Base-by-base conservation (phyloP, 2,329 filamentous ascomycete genomes). In the Tolypocladium album region DNA sequence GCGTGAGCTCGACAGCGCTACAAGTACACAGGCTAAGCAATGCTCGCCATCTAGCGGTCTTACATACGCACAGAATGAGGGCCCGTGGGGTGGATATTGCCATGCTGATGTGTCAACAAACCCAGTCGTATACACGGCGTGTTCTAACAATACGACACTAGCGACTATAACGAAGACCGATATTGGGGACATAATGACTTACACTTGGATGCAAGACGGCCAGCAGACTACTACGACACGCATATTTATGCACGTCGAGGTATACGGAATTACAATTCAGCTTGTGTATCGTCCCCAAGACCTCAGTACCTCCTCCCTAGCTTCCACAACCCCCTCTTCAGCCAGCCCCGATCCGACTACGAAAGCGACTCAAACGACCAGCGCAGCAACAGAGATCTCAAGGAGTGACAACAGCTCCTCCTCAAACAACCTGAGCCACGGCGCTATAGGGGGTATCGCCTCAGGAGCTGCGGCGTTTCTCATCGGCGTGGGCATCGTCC, bases 201-300 rank as follows among this genome's bases (percentile, higher is more conserved):
- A 20, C 15, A 17, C 17, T 8, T 42, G 4, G 5, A 20, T 1
- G 15, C 39, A 42, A 42, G 39, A 20, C 39, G 15, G 39, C 39
- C 3, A 4, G 15, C 13, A 42, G 50, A 53, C 27, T 12, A 55
- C 11, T 15, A 22, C 31, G 52, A 1, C n/a, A 15, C 34, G 13
- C 36, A 38, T 2, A 3, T 55, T 22, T 24, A 2, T 1, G 0
- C n/a, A 20, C 53, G 5, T 39, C 7, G 0, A 0, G 2, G 31
- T 13, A 5, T 3, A 3, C 0, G 53, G 17, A 1, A 15, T 34
- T 2, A 55, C 15, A 9, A 2, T 55, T 6, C 53, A 55, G 34
- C 53, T 55, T 20, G 22, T 24, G 13, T 55, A 24, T n/a, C 53
- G 53, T 8, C 27, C 27, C 31, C 53, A 55, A 38, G 53, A 55